Evolutionary conservation across 805 yeast genomes (phyloP).

Genomic region (Yamadazyma takamatsuzukensis): DNA sequence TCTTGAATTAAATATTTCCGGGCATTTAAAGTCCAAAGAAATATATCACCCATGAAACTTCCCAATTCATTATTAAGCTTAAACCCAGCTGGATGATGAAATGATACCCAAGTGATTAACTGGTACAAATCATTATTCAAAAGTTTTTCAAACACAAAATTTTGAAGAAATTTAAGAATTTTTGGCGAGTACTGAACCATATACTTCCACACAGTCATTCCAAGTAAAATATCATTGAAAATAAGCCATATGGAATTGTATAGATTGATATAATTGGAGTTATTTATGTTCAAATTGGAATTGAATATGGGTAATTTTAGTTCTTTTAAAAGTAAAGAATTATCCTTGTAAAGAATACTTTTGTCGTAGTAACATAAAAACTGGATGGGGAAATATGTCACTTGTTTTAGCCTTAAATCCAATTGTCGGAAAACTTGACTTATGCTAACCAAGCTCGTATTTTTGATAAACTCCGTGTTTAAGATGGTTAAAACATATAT

Average conservation of each 20-base stretch:
- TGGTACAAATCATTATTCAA: conserved; percentile 44
- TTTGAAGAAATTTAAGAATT: conserved; percentile 19
- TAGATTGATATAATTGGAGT: conserved; percentile 63
- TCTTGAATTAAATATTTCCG: conserved; percentile 40
- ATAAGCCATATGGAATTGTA: conserved; percentile 89
- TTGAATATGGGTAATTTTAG: conserved; percentile 34
- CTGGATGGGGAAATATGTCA: conserved; percentile 77
- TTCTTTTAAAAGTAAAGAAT: conserved; percentile 41
- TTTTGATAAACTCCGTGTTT: conserved; percentile 22
- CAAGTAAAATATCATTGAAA: conserved; percentile 75
- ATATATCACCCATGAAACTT: conserved; percentile 78
- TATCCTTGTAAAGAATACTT: conserved; percentile 33
- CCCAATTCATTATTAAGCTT: conserved; percentile 87
- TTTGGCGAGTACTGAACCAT: conserved; percentile 29
- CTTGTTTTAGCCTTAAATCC: conserved; percentile 71
- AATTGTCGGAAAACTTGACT: conserved; percentile 75
- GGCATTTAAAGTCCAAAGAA: conserved; percentile 76
- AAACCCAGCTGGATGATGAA: conserved; percentile 84
- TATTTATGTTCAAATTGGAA: conserved; percentile 34
- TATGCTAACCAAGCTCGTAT: conserved; percentile 29
- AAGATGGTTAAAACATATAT: conserved; percentile 20
- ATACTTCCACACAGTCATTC: conserved; percentile 52
- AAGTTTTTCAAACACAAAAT: conserved; percentile 30
- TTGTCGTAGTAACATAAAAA: conserved; percentile 54
- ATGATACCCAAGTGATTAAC: conserved; percentile 70